Evolutionary conservation across 106 monocot genomes (phyloP).

Genomic region (Platanthera guangdongensis): DNA sequence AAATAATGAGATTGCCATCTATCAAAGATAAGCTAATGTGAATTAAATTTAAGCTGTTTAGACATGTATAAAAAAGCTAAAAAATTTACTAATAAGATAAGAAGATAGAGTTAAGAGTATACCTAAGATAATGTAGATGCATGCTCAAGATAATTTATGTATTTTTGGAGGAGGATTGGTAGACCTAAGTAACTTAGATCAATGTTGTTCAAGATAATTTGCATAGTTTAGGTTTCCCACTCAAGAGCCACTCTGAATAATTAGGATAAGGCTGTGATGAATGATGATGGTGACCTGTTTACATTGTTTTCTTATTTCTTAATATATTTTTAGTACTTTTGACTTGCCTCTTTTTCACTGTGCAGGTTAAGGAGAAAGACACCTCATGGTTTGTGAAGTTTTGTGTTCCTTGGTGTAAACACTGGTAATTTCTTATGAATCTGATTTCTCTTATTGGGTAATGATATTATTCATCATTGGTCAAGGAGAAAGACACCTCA

Average conservation of each 20-base stretch:
- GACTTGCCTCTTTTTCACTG: not conserved
- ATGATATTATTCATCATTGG: conserved; percentile 10
- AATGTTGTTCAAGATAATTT: too few species aligned
- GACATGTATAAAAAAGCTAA: too few species aligned
- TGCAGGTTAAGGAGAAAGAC: conserved; percentile 89
- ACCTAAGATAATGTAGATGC: too few species aligned
- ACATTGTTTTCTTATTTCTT: not conserved
- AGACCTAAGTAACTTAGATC: not conserved
- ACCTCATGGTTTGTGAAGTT: conserved; percentile 93
- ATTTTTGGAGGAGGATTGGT: not conserved
- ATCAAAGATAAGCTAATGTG: too few species aligned
- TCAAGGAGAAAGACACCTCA: conserved; percentile 88
- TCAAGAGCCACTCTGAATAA: too few species aligned
- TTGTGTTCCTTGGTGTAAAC: conserved; percentile 98
- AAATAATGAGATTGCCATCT: too few species aligned
- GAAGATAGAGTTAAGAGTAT: too few species aligned
- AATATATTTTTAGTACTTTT: not conserved
- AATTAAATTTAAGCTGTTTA: too few species aligned
- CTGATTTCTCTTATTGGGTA: not conserved
- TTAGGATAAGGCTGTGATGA: too few species aligned
- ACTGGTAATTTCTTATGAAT: conserved; percentile 47
- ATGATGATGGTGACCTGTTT: not conserved
- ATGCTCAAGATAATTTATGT: not conserved
- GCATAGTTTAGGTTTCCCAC: too few species aligned
- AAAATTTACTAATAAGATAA: too few species aligned